A percentile compares a stretch with the other conserved stretches of the same genome.
Conservation (phyloP, 2,329 filamentous ascomycete species). For the Nigrospora sphaerica region DNA sequence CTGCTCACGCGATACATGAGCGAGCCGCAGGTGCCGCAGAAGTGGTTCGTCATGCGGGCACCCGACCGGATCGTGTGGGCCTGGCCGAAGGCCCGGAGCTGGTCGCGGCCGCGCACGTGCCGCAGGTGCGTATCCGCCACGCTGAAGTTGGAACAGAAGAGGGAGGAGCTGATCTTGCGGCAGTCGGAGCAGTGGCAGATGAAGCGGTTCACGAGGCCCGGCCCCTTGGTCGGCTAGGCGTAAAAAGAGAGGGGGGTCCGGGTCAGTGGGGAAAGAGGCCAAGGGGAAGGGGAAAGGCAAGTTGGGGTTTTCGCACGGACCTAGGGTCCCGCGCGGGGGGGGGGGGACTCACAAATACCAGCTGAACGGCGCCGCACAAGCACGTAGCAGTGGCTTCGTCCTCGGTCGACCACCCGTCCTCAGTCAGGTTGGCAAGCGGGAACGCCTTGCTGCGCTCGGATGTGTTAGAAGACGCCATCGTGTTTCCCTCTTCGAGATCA, state of each 20-base stretch:
- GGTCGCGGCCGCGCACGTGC: conserved; percentile 43
- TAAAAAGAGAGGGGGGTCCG: too few species aligned
- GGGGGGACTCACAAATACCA: conserved; percentile 43
- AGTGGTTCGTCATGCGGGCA: conserved; percentile 52
- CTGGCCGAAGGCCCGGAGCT: conserved; percentile 39
- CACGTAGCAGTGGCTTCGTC: conserved; percentile 49
- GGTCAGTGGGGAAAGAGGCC: not conserved
- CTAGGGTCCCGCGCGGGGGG: not conserved
- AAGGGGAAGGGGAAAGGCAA: too few species aligned
- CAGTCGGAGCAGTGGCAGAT: conserved; percentile 56
- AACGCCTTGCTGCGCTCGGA: conserved; percentile 17
- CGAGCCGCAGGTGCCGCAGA: conserved; percentile 52
- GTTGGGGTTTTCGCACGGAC: not conserved
- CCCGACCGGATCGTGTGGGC: conserved; percentile 36
- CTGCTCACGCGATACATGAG: conserved; percentile 49
- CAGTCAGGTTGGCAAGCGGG: conserved; percentile 26
- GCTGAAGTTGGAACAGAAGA: conserved; percentile 54
- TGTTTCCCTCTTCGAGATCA: not conserved
- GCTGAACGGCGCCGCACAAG: conserved; percentile 49
- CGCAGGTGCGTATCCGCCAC: conserved; percentile 35
- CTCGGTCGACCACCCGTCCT: conserved; percentile 37
- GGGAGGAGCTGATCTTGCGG: conserved; percentile 54
- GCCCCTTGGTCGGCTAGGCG: conserved; percentile 34
- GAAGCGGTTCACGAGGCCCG: conserved; percentile 40
- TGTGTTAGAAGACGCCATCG: not conserved